These are phyloP conservation scores for Helotiales sp. DNA, from an alignment of 2,329 filamentous ascomycete species.

Conservation along the genomic window DNA sequence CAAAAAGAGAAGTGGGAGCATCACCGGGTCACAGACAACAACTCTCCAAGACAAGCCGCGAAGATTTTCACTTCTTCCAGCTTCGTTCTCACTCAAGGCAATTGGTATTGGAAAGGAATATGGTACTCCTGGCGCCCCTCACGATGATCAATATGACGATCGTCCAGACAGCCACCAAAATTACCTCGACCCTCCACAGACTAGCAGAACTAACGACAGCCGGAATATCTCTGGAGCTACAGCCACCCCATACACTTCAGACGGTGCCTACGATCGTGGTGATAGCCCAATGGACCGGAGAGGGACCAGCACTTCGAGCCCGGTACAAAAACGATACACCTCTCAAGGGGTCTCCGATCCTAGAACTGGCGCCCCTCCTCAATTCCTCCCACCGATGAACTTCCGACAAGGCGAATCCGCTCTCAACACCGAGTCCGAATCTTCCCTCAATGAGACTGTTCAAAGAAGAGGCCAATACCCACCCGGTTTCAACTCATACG, in stretches of 20 bases:
- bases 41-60: conserved; percentile 60
- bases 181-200: conserved; percentile 35
- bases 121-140: conserved; percentile 32
- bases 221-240: conserved; percentile 35
- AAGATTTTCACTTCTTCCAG: conserved; percentile 73
- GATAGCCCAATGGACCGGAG: conserved; percentile 45
- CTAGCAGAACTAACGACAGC: conserved; percentile 22
- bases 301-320: conserved; percentile 46
- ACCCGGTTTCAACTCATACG: conserved; percentile 36
- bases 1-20: conserved; percentile 73
- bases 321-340: conserved; percentile 49
- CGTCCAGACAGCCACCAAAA: conserved; percentile 35
- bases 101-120: conserved; percentile 64
- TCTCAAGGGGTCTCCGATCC: conserved; percentile 44
- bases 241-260: conserved; percentile 29
- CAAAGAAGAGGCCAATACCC: conserved; percentile 34
- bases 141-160: conserved; percentile 35
- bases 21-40: conserved; percentile 57
- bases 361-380: conserved; percentile 31
- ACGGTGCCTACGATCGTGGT: conserved; percentile 39
- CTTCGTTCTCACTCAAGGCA: conserved; percentile 66
- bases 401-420: conserved; percentile 40
- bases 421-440: conserved; percentile 40
- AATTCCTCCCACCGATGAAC: conserved; percentile 39
- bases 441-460: conserved; percentile 36